Conservation (phyloP, 2,329 filamentous ascomycete genomes). For the Akanthomyces dipterigenus region DNA sequence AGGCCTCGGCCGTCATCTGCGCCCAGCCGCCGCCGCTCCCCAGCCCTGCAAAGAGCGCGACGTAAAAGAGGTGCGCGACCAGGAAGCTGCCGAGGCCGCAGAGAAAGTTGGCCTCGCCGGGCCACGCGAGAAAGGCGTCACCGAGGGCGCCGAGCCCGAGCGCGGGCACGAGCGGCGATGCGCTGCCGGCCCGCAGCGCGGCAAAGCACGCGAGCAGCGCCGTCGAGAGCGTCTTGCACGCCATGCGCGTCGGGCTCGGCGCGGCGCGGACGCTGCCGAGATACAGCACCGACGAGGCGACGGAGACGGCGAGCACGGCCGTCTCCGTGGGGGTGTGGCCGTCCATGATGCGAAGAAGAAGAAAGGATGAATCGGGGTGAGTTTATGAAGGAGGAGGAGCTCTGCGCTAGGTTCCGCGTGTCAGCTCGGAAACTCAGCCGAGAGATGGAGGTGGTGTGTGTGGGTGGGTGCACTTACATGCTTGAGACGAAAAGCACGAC, state of each 20-base stretch:
- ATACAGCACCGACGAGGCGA: constrained; percentile 16
- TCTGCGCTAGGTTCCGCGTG: background rate
- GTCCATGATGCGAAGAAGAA: background rate
- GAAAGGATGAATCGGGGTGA: background rate
- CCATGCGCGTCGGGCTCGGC: constrained; percentile 23
- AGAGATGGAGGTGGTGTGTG: background rate
- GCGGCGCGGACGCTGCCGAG: constrained; percentile 14
- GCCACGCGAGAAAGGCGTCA: constrained; percentile 31
- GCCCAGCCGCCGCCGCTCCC: constrained; percentile 11
- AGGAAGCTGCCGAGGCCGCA: constrained; percentile 28
- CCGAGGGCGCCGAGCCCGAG: constrained; percentile 26
- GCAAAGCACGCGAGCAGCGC: constrained; percentile 22
- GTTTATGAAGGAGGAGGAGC: background rate
- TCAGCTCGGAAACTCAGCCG: background rate
- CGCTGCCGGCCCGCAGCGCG: constrained; percentile 13
- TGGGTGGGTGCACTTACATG: background rate
- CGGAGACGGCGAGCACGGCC: constrained; percentile 11
- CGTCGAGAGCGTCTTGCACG: constrained; percentile 25
- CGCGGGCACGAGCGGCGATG: constrained; percentile 19
- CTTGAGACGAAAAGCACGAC: background rate
- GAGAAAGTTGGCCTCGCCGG: constrained; percentile 25
- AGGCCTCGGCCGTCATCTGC: constrained; percentile 11
- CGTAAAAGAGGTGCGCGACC: constrained; percentile 27
- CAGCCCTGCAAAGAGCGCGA: constrained; percentile 19
- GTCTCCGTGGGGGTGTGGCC: background rate